Conservation (phyloP, 257 asterid species). For the Schizonepeta tenuifolia region DNA sequence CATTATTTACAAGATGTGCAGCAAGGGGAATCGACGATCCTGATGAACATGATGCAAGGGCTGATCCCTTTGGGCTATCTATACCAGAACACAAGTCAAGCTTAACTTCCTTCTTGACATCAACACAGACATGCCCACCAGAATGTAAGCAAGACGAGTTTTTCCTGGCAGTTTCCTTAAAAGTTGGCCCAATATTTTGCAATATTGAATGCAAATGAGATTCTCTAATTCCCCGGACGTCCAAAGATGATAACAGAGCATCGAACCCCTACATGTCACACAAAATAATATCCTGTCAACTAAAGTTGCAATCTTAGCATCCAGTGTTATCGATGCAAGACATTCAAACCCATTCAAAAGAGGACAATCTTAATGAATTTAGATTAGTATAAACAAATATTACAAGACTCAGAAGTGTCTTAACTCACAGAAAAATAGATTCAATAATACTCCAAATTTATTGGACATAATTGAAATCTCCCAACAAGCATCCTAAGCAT, state of each 20-base stretch:
- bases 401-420: background rate
- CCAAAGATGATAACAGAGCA: constrained; percentile 74
- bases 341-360: background rate
- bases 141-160: constrained; percentile 32
- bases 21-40: constrained; percentile 42
- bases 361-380: too few relatives aligned
- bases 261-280: constrained; percentile 63
- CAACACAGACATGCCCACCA: constrained; percentile 28
- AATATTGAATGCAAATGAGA: constrained; percentile 76
- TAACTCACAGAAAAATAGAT: too few relatives aligned
- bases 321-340: background rate
- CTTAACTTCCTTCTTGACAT: constrained; percentile 36
- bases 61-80: constrained; percentile 35
- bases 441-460: too few relatives aligned
- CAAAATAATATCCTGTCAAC: background rate
- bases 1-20: constrained; percentile 41
- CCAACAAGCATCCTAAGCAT: too few relatives aligned
- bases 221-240: constrained; percentile 86
- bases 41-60: constrained; percentile 25
- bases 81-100: constrained; percentile 27
- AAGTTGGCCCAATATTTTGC: constrained; percentile 67
- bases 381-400: background rate
- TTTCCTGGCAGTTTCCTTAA: constrained; percentile 53
- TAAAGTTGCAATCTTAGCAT: background rate
- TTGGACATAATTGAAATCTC: too few relatives aligned